Base-by-base conservation (phyloP, 495 filamentous ascomycete genomes). In the Astrothelium subdiscretum region DNA sequence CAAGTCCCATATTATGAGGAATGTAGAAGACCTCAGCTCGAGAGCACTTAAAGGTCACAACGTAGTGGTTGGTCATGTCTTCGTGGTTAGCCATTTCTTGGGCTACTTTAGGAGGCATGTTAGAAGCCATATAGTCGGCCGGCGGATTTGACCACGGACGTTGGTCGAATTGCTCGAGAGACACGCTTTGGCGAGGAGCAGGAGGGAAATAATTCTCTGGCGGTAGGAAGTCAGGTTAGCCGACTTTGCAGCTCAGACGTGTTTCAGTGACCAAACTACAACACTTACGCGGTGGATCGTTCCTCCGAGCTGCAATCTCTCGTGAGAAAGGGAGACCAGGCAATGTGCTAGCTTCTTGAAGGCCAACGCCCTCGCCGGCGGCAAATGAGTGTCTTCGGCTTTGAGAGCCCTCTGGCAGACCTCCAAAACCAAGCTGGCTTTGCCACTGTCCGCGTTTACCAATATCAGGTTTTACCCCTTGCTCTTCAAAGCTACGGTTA, bases 351-450 rank as follows among this genome's bases (percentile, higher is more conserved):
- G 24, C 48, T 27, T 54, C 48, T 29, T 54, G 48, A 12, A 54
- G 48, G 15, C 48, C 48, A 29, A 54, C 20, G 6, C 48, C 48
- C 15, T 54, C 48, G 5, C 48, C 48, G 24, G 48, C 89, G n/a
- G 91, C 92, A 72, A 98, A 95, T n/a, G 94, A 97, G 74, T 98
- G 94, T 2, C 94, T 86, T 58, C 94, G 84, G 69, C 92, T 96
- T 66, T 97, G 91, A 31, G 89, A 83, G 20, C 85, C 76, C 59
- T 92, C 88, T 22, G 76, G 74, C 42, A 88, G 66, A 22, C 86
- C 82, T 29, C 84, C 85, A 69, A 95, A 96, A 0, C 88, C 88
- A 24, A 91, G 84, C 6, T 88, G 88, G 54, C 85, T 95, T 69
- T 94, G 87, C 94, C 94, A 98, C 63, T 88, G 85, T 18, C 84